Percentiles rank a stretch among this genome's conserved stretches.
These are phyloP conservation scores for Plasmodium blacklocki DNA, from an alignment of 169 alveolate species.

Conservation along the genomic window DNA sequence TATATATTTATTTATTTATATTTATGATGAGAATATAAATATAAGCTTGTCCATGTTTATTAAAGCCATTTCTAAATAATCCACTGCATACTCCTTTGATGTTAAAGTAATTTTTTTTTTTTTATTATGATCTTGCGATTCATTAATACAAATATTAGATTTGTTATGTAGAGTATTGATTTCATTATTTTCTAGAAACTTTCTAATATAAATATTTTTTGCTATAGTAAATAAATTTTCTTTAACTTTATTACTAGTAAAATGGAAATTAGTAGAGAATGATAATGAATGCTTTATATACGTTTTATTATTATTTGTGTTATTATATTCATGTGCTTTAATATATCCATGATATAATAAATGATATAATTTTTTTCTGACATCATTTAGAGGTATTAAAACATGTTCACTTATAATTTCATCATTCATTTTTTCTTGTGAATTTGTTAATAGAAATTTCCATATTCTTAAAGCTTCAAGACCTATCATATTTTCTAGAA, in stretches of 20 bases:
- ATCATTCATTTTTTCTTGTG: constrained; percentile 47
- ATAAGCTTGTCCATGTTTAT: constrained; percentile 61
- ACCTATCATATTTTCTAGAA: constrained; percentile 66
- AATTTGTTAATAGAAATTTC: constrained; percentile 26
- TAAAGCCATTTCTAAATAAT: constrained; percentile 50
- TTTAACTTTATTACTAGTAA: constrained; percentile 35
- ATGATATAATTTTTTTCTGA: constrained; percentile 68
- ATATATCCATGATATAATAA: constrained; percentile 55
- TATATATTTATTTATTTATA: no score
- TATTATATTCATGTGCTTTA: constrained; percentile 67
- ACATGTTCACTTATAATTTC: constrained; percentile 74
- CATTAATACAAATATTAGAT: constrained; percentile 38
- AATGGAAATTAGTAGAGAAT: constrained; percentile 30
- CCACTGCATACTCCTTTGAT: constrained; percentile 60
- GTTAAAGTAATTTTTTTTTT: constrained; percentile 46
- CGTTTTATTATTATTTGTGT: constrained; percentile 24
- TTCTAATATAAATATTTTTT: constrained; percentile 57
- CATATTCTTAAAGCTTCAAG: constrained; percentile 45
- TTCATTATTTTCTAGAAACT: constrained; percentile 50
- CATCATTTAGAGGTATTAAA: constrained; percentile 63
- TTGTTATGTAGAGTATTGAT: constrained; percentile 51
- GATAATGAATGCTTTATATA: constrained; percentile 63
- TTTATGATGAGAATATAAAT: constrained; percentile 21
- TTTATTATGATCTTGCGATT: constrained; percentile 9
- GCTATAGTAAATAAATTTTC: constrained; percentile 52